phyloP scores from a whole-genome alignment of 805 yeast genomes.

The Yarrowia bubula region DNA sequence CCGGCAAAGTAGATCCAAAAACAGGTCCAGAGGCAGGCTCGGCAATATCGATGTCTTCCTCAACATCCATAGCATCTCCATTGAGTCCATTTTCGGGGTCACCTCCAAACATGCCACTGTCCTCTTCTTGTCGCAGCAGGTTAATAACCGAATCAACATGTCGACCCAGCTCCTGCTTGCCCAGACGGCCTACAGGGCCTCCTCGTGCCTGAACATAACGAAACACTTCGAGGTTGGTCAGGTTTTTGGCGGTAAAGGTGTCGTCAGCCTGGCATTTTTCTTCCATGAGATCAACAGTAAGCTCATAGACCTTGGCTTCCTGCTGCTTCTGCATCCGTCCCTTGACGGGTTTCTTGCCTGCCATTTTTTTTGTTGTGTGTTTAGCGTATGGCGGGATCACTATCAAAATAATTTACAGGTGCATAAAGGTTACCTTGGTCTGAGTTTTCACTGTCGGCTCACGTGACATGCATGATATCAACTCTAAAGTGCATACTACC shows the following conservation, averaged over 20 bases:
- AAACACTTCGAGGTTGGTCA: constrained; percentile 21
- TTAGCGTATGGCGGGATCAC: not conserved
- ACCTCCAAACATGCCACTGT: constrained; percentile 19
- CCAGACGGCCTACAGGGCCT: constrained; percentile 21
- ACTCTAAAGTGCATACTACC: not conserved
- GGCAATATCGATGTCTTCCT: constrained; percentile 4
- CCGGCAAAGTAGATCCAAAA: not conserved
- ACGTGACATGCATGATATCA: constrained; percentile 15
- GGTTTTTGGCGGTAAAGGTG: constrained; percentile 7
- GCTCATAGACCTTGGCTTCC: constrained; percentile 17
- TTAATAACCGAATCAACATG: constrained; percentile 14
- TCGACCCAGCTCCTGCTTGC: constrained; percentile 17
- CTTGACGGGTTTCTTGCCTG: constrained; percentile 11
- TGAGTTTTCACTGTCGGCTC: not conserved
- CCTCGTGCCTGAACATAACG: constrained; percentile 19
- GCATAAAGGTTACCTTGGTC: constrained; percentile 6
- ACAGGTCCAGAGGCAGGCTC: constrained; percentile 6
- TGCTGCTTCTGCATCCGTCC: constrained; percentile 10
- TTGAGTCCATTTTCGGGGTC: constrained; percentile 12
- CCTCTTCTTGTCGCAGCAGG: constrained; percentile 10
- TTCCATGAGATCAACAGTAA: constrained; percentile 5
- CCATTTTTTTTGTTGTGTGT: constrained; percentile 2
- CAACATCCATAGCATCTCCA: constrained; percentile 20
- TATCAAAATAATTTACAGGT: constrained; percentile 18
- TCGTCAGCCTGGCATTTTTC: constrained; percentile 12